Evolutionary conservation across 176 grass and related monocot species (phyloP), one percentile per base, ranked within the genome.

Genomic region (Oryza coarctata): DNA sequence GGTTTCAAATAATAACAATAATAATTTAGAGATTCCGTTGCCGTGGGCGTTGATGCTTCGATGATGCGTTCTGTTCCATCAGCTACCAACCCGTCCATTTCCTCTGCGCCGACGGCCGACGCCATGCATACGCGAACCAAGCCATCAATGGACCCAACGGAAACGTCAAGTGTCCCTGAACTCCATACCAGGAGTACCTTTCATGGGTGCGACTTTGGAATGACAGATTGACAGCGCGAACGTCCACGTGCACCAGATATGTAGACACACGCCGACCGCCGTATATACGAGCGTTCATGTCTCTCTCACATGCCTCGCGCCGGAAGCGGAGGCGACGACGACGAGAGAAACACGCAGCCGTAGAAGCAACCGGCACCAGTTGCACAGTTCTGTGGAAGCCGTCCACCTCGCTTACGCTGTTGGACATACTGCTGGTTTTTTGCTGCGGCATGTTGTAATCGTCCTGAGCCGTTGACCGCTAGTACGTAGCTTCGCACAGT

Each of bases 401-500:
- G 52, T 23, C 52, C 49, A 52, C 45, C 18, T 55, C 17, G 50
- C 50, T 55, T 22, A 8, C 47, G 17, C 17, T 52, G 47, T 20
- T 52, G 47, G 47, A 52, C 17, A 20, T 20, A 52, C 47, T 20
- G 60, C 26, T 22, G 36, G 58, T 77, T 52, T 18, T 11, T 38
- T 58, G 33, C 38, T 34, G 71, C 61, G 4, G 15, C 44, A 30
- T 82, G 36, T 39, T 81, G 52, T 29, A 29, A 35, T 17, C 7
- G 73, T 35, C n/a, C 43, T 4, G 47, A 38, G 52, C 18, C 71
- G 35, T 73, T 83, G 80, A 65, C 78, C 12, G 3, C n/a, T 38
- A 9, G 38, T 1, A 58, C 52, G 18, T 58, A 22, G 12, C 52
- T 58, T 22, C 20, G 22, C 7, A 58, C 20, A 58, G 52, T 6